A percentile compares a stretch with the other conserved stretches of the same genome.
Evolutionary conservation across 441 rosid species (phyloP).

Genomic region (Sinapis alba): DNA sequence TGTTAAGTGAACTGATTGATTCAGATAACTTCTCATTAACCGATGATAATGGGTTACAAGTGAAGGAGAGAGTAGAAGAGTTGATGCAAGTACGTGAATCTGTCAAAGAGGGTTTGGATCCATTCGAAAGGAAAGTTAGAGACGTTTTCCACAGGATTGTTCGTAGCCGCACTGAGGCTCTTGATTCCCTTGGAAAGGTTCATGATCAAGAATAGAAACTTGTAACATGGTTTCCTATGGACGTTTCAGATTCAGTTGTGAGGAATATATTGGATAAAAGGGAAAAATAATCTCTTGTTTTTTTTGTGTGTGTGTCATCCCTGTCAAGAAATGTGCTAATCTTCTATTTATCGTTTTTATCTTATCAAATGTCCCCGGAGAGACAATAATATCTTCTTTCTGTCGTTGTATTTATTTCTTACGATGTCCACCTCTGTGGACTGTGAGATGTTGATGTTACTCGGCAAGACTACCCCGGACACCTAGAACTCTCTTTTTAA

Average conservation of each 20-base stretch:
- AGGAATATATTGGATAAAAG: neutral
- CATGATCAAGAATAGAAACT: conserved; percentile 13
- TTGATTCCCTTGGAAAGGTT: conserved; percentile 53
- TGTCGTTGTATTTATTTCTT: too few relatives aligned
- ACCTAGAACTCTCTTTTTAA: too few relatives aligned
- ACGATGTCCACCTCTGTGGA: too few relatives aligned
- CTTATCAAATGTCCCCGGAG: too few relatives aligned
- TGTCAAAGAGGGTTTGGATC: conserved; percentile 65
- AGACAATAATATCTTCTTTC: too few relatives aligned
- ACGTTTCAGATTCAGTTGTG: neutral
- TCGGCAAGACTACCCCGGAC: too few relatives aligned
- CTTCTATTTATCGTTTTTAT: too few relatives aligned
- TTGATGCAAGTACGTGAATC: conserved; percentile 48
- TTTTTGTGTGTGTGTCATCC: neutral
- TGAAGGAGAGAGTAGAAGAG: conserved; percentile 60
- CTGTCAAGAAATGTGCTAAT: neutral
- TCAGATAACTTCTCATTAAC: conserved; percentile 59
- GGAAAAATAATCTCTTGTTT: neutral
- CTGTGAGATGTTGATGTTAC: too few relatives aligned
- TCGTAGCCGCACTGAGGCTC: conserved; percentile 78
- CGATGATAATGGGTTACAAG: conserved; percentile 60
- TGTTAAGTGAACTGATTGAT: conserved; percentile 68
- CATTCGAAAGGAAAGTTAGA: conserved; percentile 76
- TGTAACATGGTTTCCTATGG: neutral
- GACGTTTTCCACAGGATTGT: conserved; percentile 85